Conservation (phyloP, 345 rosid genomes). For the Reutealis trisperma region DNA sequence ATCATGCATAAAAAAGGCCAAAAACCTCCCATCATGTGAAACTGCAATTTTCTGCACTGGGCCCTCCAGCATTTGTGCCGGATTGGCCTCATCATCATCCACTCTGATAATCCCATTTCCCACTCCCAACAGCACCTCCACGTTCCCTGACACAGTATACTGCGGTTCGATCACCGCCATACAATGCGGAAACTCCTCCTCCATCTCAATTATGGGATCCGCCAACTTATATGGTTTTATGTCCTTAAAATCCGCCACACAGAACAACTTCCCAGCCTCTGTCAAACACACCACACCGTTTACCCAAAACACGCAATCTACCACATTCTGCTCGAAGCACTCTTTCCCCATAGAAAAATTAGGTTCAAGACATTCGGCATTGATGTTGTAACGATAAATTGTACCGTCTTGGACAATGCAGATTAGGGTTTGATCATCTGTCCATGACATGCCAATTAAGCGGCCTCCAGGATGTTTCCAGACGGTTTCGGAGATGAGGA, state of each 20-base stretch:
- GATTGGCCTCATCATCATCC: conserved; percentile 82
- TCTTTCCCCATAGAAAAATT: conserved; percentile 72
- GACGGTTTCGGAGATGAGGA: conserved; percentile 70
- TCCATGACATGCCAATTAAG: conserved; percentile 89
- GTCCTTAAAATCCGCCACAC: conserved; percentile 71
- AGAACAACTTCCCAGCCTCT: conserved; percentile 62
- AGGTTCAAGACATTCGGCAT: conserved; percentile 76
- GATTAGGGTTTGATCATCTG: conserved; percentile 78
- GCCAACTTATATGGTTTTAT: conserved; percentile 60
- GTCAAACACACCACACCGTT: conserved; percentile 90
- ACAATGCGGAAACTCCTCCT: conserved; percentile 61
- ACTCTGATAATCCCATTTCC: conserved; percentile 59
- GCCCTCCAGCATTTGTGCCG: conserved; percentile 53
- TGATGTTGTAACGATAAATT: conserved; percentile 73
- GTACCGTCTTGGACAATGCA: conserved; percentile 95
- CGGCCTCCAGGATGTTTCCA: conserved; percentile 98
- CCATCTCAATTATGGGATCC: conserved; percentile 47
- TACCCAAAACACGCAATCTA: conserved; percentile 88
- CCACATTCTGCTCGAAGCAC: conserved; percentile 89
- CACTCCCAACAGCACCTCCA: conserved; percentile 71
- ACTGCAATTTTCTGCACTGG: conserved; percentile 79
- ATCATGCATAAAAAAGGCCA: conserved; percentile 86
- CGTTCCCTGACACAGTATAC: conserved; percentile 81
- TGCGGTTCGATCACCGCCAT: conserved; percentile 88
- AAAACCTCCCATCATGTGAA: conserved; percentile 71